Base-by-base conservation (phyloP, 441 rosid genomes). In the Melastoma candidum region DNA sequence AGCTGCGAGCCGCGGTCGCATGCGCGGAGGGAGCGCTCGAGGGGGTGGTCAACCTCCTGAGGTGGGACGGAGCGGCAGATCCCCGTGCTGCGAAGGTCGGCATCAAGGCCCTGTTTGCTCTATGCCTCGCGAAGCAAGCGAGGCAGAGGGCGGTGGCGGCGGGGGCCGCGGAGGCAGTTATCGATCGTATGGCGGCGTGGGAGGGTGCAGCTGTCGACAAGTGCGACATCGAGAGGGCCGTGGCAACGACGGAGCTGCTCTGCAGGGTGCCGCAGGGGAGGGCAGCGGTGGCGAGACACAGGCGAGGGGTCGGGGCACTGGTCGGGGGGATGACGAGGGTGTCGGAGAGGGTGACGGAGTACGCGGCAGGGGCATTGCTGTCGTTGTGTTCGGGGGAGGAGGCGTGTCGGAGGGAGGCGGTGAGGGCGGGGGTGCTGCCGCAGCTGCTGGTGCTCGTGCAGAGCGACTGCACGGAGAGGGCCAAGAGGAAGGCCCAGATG, bases 401-500 rank as follows among this genome's bases (percentile, higher is more conserved):
- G 47, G 26, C 53, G 63, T 68, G 84, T 71, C 89, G 70, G 55
- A 56, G 61, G 22, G 97, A 92, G 59, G 98, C 98, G 13, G 92
- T 80, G 57, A 63, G 53, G 56, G 95, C 85, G 12, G 97, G 97
- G 22, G 74, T 88, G 65, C 48, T 88, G 74, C 84, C 85, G 6
- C 90, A 80, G 70, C 58, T 88, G 73, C 55, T 88, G 65, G 59
- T 92, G 47, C 62, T 92, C 63, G 92, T 92, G 67, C 97, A 92
- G 70, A 88, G 95, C 56, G 94, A 85, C 27, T 88, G 95, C 62
- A 92, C 97, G 75, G 95, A 79, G 17, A 74, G 94, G 14, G 97
- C 95, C 3, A 92, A 92, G 78, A 70, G 87, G 71, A 92, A 92
- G 65, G 97, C 94, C 0, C 94, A 88, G 79, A 60, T 74, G 77